Conservation (phyloP, 1,139 yeast species). For the Saccharomyces pastorianus region DNA sequence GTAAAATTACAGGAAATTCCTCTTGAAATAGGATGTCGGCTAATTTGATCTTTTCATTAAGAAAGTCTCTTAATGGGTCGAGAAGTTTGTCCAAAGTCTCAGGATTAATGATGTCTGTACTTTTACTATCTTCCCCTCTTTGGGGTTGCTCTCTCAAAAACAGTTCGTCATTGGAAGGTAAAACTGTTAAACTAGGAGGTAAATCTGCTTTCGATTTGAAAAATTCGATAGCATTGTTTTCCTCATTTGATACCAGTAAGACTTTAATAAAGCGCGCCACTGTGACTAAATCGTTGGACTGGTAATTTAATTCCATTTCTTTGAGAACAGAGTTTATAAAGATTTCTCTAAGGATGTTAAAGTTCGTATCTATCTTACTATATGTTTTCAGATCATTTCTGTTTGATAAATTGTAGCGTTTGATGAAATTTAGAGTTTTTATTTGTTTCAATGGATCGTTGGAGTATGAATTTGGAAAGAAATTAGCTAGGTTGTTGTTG, state of each 20-base stretch:
- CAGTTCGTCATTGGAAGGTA: slow-evolving; percentile 22
- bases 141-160: not conserved
- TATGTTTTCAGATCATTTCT: slow-evolving; percentile 14
- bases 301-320: slow-evolving; percentile 60
- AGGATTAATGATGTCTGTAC: not conserved
- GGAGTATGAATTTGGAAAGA: slow-evolving; percentile 22
- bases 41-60: slow-evolving; percentile 30
- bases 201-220: slow-evolving; percentile 41
- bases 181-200: slow-evolving; percentile 28
- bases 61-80: slow-evolving; percentile 2
- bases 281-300: slow-evolving; percentile 39
- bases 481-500: slow-evolving; percentile 18
- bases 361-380: slow-evolving; percentile 16
- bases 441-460: slow-evolving; percentile 27
- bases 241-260: slow-evolving; percentile 35
- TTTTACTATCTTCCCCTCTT: not conserved
- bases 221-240: slow-evolving; percentile 40
- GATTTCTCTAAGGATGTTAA: slow-evolving; percentile 38
- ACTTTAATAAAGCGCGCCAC: slow-evolving; percentile 35
- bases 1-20: slow-evolving; percentile 32
- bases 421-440: slow-evolving; percentile 17
- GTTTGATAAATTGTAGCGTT: slow-evolving; percentile 20
- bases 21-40: slow-evolving; percentile 32
- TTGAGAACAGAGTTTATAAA: slow-evolving; percentile 65
- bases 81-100: slow-evolving; percentile 14